These are phyloP conservation scores for Circinella umbellata DNA, from an alignment of 371 early-diverging fungal species.

Conservation along the genomic window DNA sequence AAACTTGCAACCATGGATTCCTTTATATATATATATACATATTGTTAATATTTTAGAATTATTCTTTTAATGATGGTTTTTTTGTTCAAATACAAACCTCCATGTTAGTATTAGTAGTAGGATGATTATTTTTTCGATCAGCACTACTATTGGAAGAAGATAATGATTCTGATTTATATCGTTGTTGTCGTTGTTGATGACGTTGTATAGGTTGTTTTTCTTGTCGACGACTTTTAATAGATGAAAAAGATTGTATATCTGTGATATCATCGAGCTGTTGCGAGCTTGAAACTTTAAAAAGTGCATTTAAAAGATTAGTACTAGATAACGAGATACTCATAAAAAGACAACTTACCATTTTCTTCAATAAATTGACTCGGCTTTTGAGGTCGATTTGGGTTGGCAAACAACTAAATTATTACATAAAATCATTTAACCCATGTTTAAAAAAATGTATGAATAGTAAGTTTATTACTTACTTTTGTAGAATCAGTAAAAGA, in stretches of 20 bases:
- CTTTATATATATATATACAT: background rate
- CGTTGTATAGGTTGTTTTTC: background rate
- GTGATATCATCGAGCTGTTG: background rate
- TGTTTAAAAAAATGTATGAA: background rate
- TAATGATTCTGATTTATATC: background rate
- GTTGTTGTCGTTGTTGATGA: background rate
- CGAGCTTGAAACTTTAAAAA: background rate
- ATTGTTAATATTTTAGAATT: too few relatives aligned
- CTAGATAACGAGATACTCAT: background rate
- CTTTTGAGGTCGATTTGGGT: constrained; percentile 33
- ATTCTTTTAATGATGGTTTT: too few relatives aligned
- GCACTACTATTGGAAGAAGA: background rate
- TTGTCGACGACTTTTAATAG: background rate
- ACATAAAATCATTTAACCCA: background rate
- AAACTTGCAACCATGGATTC: constrained; percentile 30
- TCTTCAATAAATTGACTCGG: constrained; percentile 12
- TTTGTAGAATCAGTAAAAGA: constrained; percentile 8
- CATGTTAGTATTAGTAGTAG: too few relatives aligned
- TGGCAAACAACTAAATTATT: constrained; percentile 22
- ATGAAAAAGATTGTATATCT: background rate
- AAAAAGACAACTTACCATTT: background rate
- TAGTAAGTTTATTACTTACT: constrained; percentile 1
- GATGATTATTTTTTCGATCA: too few relatives aligned
- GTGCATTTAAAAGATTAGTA: background rate
- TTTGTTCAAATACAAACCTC: too few relatives aligned